Evolutionary conservation across 2,329 filamentous ascomycete genomes (phyloP), one percentile per base, ranked within the genome.

Genomic region (Colletotrichum spaethianum): DNA sequence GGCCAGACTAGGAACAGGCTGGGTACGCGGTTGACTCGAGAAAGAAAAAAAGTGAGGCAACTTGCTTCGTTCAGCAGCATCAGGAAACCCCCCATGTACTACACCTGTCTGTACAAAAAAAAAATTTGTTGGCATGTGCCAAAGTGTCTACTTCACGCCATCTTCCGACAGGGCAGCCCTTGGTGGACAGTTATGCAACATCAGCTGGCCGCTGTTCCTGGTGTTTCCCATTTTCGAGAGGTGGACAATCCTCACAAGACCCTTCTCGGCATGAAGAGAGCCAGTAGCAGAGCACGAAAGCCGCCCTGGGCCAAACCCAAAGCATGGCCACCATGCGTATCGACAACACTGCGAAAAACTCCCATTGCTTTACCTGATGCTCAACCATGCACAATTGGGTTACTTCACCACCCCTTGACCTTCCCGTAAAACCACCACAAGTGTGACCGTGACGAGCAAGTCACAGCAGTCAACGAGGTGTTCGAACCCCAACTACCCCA

Each of bases 281-380:
- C 69, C 69, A 72, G 69, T 72, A 31, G 31, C 40, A 72, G 60
- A 40, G 50, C 65, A 40, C 65, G 64, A 69, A 72, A 72, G 59
- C 65, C 65, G 69, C 69, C 69, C 48, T n/a, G 3, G 33, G 23
- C 44, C 57, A 59, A 38, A 53, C 23, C 31, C 18, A 57, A 52
- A 53, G 55, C 12, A 40, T 20, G 23, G 63, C 18, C 9, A 44
- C 60, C 26, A 26, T 26, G 16, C 36, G 16, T 23, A 28, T 50
- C 62, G 46, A 44, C 50, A 46, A 46, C 23, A 18, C 50, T 57
- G 61, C 28, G 7, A 44, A 55, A n/a, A 53, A 33, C n/a, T 36
- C 26, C 36, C n/a, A 55, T 63, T 42, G 38, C 38, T 59, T 59
- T 59, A 59, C 55, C 23, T 59, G 33, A 56, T 56, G 26, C 31